These are phyloP conservation scores for Hypoxylon lienhwacheense DNA, from an alignment of 495 filamentous ascomycete genomes.

Conservation along the genomic window DNA sequence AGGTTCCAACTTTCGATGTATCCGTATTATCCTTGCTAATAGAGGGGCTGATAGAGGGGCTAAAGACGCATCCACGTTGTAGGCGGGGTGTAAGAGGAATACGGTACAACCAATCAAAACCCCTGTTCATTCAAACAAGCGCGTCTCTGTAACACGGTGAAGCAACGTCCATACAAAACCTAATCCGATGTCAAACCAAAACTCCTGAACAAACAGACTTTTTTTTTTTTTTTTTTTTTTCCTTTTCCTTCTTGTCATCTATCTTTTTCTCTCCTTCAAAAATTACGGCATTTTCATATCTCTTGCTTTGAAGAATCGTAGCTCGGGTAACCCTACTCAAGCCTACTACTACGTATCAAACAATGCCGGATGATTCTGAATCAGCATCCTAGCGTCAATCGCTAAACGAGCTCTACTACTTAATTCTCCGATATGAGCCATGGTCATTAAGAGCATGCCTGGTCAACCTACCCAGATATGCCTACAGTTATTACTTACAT, in stretches of 20 bases:
- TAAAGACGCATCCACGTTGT: conserved; percentile 23
- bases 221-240: conserved; percentile 15
- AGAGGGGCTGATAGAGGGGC: conserved; percentile 18
- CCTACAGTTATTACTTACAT: not conserved
- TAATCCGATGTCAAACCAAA: conserved; percentile 36
- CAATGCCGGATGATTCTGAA: not conserved
- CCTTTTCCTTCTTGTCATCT: not conserved
- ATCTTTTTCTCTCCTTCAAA: conserved; percentile 6
- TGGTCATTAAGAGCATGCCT: conserved; percentile 1
- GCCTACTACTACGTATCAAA: not conserved
- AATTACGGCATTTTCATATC: too few species aligned
- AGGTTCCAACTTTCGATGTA: conserved; percentile 17
- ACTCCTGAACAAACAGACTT: conserved; percentile 32
- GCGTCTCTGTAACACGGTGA: conserved; percentile 37
- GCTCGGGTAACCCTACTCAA: too few species aligned
- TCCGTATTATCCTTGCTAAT: too few species aligned
- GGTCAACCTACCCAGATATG: conserved; percentile 13
- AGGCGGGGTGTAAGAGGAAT: conserved; percentile 5
- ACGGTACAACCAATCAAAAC: conserved; percentile 16
- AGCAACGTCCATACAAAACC: conserved; percentile 38
- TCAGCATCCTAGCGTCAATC: conserved; percentile 10
- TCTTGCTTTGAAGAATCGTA: too few species aligned
- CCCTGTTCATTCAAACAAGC: conserved; percentile 32
- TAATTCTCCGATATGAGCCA: conserved; percentile 26
- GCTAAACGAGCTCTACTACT: conserved; percentile 22